Conservation (phyloP, 495 filamentous ascomycete genomes). For the Tuber melanosporum region DNA sequence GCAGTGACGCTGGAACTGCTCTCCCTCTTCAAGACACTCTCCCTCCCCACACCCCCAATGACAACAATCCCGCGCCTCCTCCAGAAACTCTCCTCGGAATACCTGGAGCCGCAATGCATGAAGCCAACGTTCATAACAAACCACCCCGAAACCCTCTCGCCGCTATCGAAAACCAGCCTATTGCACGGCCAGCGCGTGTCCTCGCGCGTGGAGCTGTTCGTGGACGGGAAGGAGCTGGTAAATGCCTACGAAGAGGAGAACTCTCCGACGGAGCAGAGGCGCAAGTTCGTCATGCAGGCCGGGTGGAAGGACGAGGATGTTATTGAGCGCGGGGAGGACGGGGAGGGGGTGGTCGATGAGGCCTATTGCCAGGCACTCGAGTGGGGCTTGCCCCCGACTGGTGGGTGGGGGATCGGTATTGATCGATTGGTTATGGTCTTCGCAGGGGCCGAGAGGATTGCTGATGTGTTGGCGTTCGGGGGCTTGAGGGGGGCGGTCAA, state of each 20-base stretch:
- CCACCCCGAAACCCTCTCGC: constrained; percentile 85
- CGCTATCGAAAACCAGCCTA: constrained; percentile 73
- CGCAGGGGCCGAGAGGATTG: constrained; percentile 64
- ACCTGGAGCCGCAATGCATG: constrained; percentile 65
- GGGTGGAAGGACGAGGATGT: constrained; percentile 41
- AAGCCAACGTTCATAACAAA: constrained; percentile 83
- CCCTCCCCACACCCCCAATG: constrained; percentile 49
- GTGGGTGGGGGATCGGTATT: constrained; percentile 91
- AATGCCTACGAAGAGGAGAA: constrained; percentile 99
- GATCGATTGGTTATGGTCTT: constrained; percentile 89
- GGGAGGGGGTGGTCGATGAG: constrained; percentile 60
- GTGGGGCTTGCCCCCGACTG: constrained; percentile 84
- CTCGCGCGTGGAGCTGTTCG: constrained; percentile 82
- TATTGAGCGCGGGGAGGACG: constrained; percentile 5
- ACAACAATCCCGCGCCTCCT: constrained; percentile 72
- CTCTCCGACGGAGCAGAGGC: constrained; percentile 74
- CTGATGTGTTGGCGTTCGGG: constrained; percentile 80
- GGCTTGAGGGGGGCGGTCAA: constrained; percentile 53
- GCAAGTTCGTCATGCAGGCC: constrained; percentile 66
- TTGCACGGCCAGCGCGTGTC: constrained; percentile 50
- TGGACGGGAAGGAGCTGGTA: constrained; percentile 69
- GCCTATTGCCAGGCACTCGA: constrained; percentile 75
- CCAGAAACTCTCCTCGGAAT: constrained; percentile 68
- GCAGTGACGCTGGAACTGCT: constrained; percentile 54
- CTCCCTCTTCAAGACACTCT: constrained; percentile 47